phyloP scores from a whole-genome alignment of 805 yeast genomes.

The Candida loeiensis region DNA sequence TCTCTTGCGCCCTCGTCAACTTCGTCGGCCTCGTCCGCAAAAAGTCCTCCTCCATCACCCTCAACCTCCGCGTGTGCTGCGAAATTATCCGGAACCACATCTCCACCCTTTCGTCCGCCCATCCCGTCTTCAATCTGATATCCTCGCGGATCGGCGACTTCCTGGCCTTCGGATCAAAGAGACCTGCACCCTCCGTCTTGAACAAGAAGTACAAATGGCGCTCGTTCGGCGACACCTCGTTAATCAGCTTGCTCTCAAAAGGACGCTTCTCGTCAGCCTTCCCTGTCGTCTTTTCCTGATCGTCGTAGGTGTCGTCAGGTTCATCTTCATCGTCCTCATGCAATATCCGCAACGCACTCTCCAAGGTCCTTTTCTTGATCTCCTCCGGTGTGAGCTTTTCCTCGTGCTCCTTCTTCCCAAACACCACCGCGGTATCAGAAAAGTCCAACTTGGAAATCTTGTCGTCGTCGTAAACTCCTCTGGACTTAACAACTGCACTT shows the following conservation, averaged over 20 bases:
- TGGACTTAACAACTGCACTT: too few species aligned
- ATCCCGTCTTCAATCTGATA: slow-evolving; percentile 50
- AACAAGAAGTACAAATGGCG: slow-evolving; percentile 52
- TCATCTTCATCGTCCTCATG: slow-evolving; percentile 82
- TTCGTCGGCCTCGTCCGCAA: slow-evolving; percentile 26
- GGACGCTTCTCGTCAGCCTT: slow-evolving; percentile 15
- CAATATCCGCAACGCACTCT: slow-evolving; percentile 57
- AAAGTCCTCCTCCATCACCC: slow-evolving; percentile 58
- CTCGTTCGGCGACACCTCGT: slow-evolving; percentile 46
- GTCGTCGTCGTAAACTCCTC: slow-evolving; percentile 28
- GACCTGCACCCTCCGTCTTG: slow-evolving; percentile 43
- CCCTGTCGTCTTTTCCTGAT: slow-evolving; percentile 38
- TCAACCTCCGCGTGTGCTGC: slow-evolving; percentile 59
- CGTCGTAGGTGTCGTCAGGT: slow-evolving; percentile 73
- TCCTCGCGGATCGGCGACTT: slow-evolving; percentile 48
- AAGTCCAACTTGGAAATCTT: slow-evolving; percentile 27
- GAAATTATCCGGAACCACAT: slow-evolving; percentile 85
- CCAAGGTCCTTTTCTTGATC: slow-evolving; percentile 53
- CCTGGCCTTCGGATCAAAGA: slow-evolving; percentile 45
- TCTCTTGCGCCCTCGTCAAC: slow-evolving; percentile 1
- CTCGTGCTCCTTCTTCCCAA: slow-evolving; percentile 31
- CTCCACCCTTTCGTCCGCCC: slow-evolving; percentile 91
- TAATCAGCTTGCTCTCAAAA: slow-evolving; percentile 12
- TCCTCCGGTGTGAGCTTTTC: slow-evolving; percentile 29
- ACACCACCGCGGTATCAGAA: slow-evolving; percentile 20